phyloP scores from a whole-genome alignment of 305 asterid genomes.

The Rubia tinctorum region DNA sequence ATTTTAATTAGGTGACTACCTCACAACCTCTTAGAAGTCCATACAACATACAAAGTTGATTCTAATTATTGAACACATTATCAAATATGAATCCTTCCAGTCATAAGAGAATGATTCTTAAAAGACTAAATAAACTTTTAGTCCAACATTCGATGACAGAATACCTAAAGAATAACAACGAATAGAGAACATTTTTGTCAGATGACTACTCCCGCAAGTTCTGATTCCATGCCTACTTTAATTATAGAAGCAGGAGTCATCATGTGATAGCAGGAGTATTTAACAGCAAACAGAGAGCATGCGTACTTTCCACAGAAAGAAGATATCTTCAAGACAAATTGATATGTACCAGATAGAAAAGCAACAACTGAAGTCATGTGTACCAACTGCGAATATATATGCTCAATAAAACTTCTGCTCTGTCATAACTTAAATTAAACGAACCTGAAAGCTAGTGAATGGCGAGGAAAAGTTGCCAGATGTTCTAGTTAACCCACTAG shows the following conservation, averaged over 20 bases:
- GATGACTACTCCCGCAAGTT: neutral
- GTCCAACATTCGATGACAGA: neutral
- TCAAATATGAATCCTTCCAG: no score
- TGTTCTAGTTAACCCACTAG: constrained; percentile 17
- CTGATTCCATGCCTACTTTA: neutral
- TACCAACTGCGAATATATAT: no score
- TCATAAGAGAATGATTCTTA: neutral
- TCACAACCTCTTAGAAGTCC: neutral
- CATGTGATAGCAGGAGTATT: neutral
- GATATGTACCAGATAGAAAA: neutral
- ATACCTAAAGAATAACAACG: neutral
- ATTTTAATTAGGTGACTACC: neutral
- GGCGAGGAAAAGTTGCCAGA: constrained; percentile 16
- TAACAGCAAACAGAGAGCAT: neutral
- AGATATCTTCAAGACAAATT: neutral
- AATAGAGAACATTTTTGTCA: neutral
- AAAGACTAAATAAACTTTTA: neutral
- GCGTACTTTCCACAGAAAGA: neutral
- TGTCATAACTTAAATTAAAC: neutral
- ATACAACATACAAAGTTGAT: no score
- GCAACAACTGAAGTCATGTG: no score
- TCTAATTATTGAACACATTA: no score
- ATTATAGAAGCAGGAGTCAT: neutral
- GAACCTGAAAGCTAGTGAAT: constrained; percentile 27
- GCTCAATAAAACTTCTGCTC: neutral